Conservation (phyloP, 169 alveolate species). For the Plasmodium coatneyi region DNA sequence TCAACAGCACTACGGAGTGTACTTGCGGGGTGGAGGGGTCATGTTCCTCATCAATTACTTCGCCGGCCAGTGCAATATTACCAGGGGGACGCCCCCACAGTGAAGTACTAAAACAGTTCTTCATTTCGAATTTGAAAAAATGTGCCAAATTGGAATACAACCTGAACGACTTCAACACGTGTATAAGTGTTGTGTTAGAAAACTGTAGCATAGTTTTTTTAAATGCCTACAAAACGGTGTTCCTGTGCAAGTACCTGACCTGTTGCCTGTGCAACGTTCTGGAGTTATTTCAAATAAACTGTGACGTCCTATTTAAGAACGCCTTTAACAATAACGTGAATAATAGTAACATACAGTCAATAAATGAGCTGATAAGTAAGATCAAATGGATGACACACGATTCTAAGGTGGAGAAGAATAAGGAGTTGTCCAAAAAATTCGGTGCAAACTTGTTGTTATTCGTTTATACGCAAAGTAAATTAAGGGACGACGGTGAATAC, state of each 20-base stretch:
- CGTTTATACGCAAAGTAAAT: conserved; percentile 60
- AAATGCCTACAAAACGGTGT: conserved; percentile 27
- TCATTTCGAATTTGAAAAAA: conserved; percentile 31
- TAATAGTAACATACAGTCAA: conserved; percentile 65
- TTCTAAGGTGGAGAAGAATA: conserved; percentile 69
- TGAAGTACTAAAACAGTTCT: conserved; percentile 33
- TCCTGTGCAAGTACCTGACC: conserved; percentile 50
- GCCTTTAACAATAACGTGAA: conserved; percentile 60
- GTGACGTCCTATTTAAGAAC: conserved; percentile 48
- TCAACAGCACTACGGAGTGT: conserved; percentile 12
- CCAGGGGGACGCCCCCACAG: background rate
- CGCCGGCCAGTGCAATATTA: background rate
- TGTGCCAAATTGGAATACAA: conserved; percentile 60
- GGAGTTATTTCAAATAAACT: conserved; percentile 56
- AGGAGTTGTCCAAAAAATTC: conserved; percentile 16
- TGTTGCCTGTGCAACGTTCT: conserved; percentile 50
- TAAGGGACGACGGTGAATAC: conserved; percentile 71
- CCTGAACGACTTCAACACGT: conserved; percentile 23
- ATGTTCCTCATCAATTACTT: background rate
- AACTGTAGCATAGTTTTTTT: conserved; percentile 47
- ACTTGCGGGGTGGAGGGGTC: background rate
- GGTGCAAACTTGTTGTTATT: conserved; percentile 38
- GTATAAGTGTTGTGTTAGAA: conserved; percentile 27
- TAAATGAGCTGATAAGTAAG: conserved; percentile 26
- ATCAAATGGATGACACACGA: conserved; percentile 73